A percentile compares a stretch with the other conserved stretches of the same genome.
Conservation (phyloP, 2,329 filamentous ascomycete species). For the Clarireedia hainanense region DNA sequence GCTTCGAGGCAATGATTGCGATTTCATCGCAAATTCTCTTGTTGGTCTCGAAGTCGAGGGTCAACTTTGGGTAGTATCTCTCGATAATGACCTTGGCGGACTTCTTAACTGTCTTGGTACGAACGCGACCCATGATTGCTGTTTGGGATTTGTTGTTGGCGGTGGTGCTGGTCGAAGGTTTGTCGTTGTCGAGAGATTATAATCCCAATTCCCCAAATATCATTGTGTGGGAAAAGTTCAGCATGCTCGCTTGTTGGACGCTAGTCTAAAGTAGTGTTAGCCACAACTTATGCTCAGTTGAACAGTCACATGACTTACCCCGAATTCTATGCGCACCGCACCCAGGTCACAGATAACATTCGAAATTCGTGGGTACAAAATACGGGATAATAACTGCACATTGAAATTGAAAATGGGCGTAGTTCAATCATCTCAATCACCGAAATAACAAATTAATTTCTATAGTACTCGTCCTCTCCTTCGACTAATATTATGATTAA, state of each 20-base stretch:
- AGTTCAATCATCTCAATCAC: too few species aligned
- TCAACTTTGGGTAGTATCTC: conserved; percentile 95
- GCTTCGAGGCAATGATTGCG: conserved; percentile 97
- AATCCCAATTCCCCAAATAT: conserved; percentile 1
- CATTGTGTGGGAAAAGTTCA: conserved; percentile 9
- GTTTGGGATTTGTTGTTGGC: conserved; percentile 14
- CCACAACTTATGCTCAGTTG: not conserved
- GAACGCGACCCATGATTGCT: conserved; percentile 36
- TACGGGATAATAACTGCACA: too few species aligned
- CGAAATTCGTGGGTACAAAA: too few species aligned
- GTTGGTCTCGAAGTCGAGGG: conserved; percentile 99
- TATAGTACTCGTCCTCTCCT: not conserved
- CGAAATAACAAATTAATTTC: not conserved
- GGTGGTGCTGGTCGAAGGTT: conserved; percentile 6
- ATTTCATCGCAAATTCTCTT: conserved; percentile 99
- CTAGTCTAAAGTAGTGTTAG: not conserved
- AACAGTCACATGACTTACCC: not conserved
- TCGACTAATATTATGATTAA: not conserved
- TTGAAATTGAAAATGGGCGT: too few species aligned
- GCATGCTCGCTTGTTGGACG: not conserved
- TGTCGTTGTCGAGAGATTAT: conserved; percentile 4
- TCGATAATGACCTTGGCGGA: conserved; percentile 99
- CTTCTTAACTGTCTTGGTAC: conserved; percentile 36
- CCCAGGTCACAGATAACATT: too few species aligned
- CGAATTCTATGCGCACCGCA: too few species aligned